phyloP scores from a whole-genome alignment of 129 eudicot species.

The Flaveria ramosissima region DNA sequence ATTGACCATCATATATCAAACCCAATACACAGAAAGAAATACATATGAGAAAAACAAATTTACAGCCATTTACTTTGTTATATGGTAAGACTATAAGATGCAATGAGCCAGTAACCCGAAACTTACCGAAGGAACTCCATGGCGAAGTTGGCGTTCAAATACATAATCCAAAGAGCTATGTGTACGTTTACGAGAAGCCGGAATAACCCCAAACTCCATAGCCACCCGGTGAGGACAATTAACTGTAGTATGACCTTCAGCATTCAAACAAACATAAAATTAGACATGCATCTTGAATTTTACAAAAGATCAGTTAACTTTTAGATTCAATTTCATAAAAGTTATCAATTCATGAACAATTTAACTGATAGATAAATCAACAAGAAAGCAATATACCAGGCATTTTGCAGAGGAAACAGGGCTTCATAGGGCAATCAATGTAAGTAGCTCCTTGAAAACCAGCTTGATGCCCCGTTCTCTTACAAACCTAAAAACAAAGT shows the following conservation, averaged over 20 bases:
- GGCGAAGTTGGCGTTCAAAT: constrained; percentile 72
- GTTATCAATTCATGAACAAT: not conserved
- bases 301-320: not conserved
- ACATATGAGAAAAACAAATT: not conserved
- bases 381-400: constrained; percentile 56
- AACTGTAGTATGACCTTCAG: constrained; percentile 89
- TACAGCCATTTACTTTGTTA: not conserved
- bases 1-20: constrained; percentile 5
- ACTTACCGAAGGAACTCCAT: constrained; percentile 57
- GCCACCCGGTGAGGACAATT: constrained; percentile 93
- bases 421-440: constrained; percentile 98
- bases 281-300: not conserved
- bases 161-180: constrained; percentile 63
- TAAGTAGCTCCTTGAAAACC: constrained; percentile 96
- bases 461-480: constrained; percentile 94
- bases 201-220: constrained; percentile 86
- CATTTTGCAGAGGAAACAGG: constrained; percentile 95
- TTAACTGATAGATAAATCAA: not conserved
- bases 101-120: not conserved
- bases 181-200: constrained; percentile 63
- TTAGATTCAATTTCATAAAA: not conserved
- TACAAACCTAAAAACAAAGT: constrained; percentile 65
- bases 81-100: not conserved
- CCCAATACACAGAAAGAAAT: not conserved
- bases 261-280: constrained; percentile 9